Conservation (phyloP, 2,329 filamentous ascomycete species). For the Paecilomyces formosus region DNA sequence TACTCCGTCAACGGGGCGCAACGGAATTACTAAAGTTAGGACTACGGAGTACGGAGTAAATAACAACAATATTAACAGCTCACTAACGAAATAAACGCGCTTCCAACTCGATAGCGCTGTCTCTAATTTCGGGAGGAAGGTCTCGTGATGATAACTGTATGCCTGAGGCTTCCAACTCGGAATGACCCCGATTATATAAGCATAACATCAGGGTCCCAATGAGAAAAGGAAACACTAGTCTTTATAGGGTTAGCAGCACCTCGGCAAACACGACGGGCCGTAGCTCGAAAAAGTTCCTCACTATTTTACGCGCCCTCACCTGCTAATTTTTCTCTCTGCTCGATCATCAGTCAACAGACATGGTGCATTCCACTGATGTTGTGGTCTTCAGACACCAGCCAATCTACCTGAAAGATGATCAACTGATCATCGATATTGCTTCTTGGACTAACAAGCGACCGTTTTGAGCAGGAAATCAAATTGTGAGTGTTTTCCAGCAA, state of each 20-base stretch:
- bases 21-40: background rate
- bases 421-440: background rate
- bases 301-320: slow-evolving; percentile 9
- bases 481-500: background rate
- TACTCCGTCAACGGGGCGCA: background rate
- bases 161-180: background rate
- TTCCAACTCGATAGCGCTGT: background rate
- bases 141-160: background rate
- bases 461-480: background rate
- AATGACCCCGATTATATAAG: background rate
- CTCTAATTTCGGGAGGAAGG: background rate
- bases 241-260: slow-evolving; percentile 5
- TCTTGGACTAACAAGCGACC: background rate
- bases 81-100: background rate
- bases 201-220: background rate
- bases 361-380: background rate
- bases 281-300: slow-evolving; percentile 24
- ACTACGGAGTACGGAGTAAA: background rate
- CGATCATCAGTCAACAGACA: background rate
- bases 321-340: slow-evolving; percentile 10
- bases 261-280: slow-evolving; percentile 15
- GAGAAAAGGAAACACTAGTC: slow-evolving; percentile 1
- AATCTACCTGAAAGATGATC: background rate
- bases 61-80: too few species aligned
- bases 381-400: background rate